Base-by-base conservation (phyloP, 2,329 filamentous ascomycete species). In the Teratosphaeria viscida region DNA sequence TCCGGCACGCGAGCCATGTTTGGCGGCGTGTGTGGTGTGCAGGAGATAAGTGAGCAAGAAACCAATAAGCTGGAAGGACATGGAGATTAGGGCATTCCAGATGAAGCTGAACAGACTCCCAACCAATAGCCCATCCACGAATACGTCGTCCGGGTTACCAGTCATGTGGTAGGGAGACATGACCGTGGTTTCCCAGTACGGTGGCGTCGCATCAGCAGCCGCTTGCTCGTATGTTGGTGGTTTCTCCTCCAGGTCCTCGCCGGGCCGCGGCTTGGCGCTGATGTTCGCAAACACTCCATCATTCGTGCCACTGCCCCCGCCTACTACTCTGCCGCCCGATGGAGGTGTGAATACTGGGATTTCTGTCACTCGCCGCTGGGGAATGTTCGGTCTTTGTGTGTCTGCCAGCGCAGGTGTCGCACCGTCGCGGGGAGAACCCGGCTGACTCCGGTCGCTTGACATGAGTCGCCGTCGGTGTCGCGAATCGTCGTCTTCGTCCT, bases 221-320 rank as follows among this genome's bases (percentile, higher is more conserved):
- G 94, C 94, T 84, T 97, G 92, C 81, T 99, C 94, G 74, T 99
- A 99, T 39, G 92, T 92, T 90, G 94, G 94, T 78, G 94, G 94
- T 74, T 89, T 83, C 75, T 99, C 94, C 63, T 99, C 94, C 60
- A 89, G 84, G 63, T 90, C 88, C 61, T 89, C 87, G 32, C 85
- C 87, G 52, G 85, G 81, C 68, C 95, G 90, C 0, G 92, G 92
- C 72, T 96, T 92, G 14, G 94, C 94, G 65, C 85, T 90, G 65
- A 99, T 76, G 72, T 99, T 99, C 58, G 92, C 94, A 76, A 96
- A 99, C 29, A 99, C 94, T 62, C 94, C 94, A 74, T 97, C 94
- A 56, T 90, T 91, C 58, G 88, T 86, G n/a, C 85, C 71, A 53
- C 69, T 83, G 27, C 86, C 87, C 57, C 87, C 84, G 52, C 90